These are phyloP conservation scores for Thecaphora thlaspeos DNA, from an alignment of 1,284 basidiomycete genomes.

Conservation along the genomic window DNA sequence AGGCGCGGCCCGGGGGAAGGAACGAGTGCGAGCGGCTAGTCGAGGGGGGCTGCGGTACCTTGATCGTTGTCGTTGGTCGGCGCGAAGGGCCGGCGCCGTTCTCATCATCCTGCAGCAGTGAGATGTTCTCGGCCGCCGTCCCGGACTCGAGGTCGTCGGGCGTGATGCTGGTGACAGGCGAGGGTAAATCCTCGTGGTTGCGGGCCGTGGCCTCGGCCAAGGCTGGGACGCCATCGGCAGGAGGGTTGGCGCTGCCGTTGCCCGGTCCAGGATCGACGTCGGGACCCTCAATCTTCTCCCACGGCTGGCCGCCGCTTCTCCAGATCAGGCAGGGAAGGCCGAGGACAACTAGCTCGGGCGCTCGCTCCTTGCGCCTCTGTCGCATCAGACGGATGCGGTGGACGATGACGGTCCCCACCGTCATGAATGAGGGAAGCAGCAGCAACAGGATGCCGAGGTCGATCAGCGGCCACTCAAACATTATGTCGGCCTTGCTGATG, in stretches of 20 bases:
- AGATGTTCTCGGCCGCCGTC: slow-evolving; percentile 17
- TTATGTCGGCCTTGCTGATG: slow-evolving; percentile 45
- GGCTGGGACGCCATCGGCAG: background rate
- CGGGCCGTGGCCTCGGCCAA: background rate
- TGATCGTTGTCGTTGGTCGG: slow-evolving; percentile 9
- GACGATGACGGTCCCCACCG: slow-evolving; percentile 45
- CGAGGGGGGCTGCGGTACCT: slow-evolving; percentile 3
- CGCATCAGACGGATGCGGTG: slow-evolving; percentile 45
- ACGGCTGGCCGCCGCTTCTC: slow-evolving; percentile 47
- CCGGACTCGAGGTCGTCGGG: slow-evolving; percentile 24
- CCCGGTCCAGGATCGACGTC: slow-evolving; percentile 36
- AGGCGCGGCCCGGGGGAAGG: slow-evolving; percentile 42
- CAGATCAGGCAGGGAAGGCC: slow-evolving; percentile 52
- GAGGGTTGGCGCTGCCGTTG: slow-evolving; percentile 10
- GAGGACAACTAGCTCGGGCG: slow-evolving; percentile 48
- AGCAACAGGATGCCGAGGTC: slow-evolving; percentile 52
- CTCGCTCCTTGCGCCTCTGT: slow-evolving; percentile 50
- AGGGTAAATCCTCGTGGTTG: background rate
- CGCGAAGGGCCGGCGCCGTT: slow-evolving; percentile 37
- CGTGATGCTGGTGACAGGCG: background rate
- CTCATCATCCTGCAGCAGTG: slow-evolving; percentile 25
- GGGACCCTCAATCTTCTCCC: slow-evolving; percentile 47
- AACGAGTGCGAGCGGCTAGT: slow-evolving; percentile 17
- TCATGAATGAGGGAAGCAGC: slow-evolving; percentile 54
- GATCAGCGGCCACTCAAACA: slow-evolving; percentile 52